Conservation (phyloP, 768 basidiomycete species). For the Phaffia australis region DNA sequence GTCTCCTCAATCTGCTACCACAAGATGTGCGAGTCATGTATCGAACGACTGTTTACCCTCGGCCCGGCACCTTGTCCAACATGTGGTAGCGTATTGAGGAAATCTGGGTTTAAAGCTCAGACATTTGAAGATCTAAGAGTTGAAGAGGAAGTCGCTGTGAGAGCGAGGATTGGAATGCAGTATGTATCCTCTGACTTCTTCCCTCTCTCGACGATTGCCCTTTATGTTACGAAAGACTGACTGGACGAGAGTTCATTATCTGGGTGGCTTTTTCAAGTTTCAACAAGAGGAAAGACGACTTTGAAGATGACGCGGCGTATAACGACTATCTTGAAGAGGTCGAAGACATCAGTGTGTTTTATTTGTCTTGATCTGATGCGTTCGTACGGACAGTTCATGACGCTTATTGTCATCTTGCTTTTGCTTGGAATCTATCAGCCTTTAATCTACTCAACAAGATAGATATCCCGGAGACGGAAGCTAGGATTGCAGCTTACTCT, state of each 20-base stretch:
- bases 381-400: conserved; percentile 30
- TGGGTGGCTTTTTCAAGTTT: conserved; percentile 48
- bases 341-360: conserved; percentile 62
- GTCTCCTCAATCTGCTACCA: conserved; percentile 90
- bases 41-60: conserved; percentile 87
- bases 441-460: conserved; percentile 92
- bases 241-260: neutral
- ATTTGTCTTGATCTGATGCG: conserved; percentile 2
- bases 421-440: conserved; percentile 43
- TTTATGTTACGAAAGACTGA: neutral
- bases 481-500: conserved; percentile 64
- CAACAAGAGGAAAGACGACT: conserved; percentile 87
- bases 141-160: conserved; percentile 85
- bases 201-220: neutral
- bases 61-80: conserved; percentile 94
- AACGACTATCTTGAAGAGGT: conserved; percentile 95
- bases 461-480: conserved; percentile 68
- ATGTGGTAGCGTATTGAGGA: conserved; percentile 74
- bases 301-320: conserved; percentile 62
- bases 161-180: conserved; percentile 82
- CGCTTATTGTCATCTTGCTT: neutral
- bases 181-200: conserved; percentile 40
- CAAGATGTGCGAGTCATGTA: conserved; percentile 99
- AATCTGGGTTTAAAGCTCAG: conserved; percentile 88
- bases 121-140: conserved; percentile 87